Base-by-base conservation (phyloP, 148 eudicot species). In the Drosera capensis region DNA sequence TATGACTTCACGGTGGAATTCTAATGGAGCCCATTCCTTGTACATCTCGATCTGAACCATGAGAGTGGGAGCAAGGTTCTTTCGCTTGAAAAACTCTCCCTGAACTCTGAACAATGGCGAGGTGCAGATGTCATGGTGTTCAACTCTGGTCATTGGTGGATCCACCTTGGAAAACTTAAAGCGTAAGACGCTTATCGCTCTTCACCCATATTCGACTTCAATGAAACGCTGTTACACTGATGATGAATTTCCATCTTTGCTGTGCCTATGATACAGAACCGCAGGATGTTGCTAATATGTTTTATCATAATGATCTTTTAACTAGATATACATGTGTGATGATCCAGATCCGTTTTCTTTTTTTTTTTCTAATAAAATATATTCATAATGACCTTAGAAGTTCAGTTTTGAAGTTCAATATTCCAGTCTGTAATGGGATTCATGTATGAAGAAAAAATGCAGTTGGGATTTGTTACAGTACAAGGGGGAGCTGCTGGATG, bases 61-160 rank as follows among this genome's bases (percentile, higher is more conserved):
- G 15, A 20, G 26, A 67, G 39, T 25, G 69, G 74, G 2, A 40
- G 39, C 6, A 77, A 55, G 8, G 66, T 61, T 14, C 51, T 77
- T 3, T 52, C 47, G 20, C 62, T 77, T 21, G 79, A 73, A 19
- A 45, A 70, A 55, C 63, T 70, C 14, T 40, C 54, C 0, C 2
- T 51, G 2, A 23, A 48, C 0, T 55, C 69, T 1, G 20, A 61
- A 24, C 25, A 48, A 17, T 77, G 84, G 84, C 30, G 16, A 20
- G 84, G 77, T 14, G 79, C 84, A 1, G 74, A 77, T 29, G 50
- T 77, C 14, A 70, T 77, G 77, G 61, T 73, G 24, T 77, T 67
- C 35, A 77, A 77, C 39, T 63, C 76, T 7, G 84, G 84, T 12
- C 74, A 77, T 9, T 77, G 84, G 84, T 77, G 84, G 84, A 51